A percentile compares a stretch with the other conserved stretches of the same genome.
Conservation (phyloP, 495 filamentous ascomycete genomes). For the Annulohypoxylon moriforme region DNA sequence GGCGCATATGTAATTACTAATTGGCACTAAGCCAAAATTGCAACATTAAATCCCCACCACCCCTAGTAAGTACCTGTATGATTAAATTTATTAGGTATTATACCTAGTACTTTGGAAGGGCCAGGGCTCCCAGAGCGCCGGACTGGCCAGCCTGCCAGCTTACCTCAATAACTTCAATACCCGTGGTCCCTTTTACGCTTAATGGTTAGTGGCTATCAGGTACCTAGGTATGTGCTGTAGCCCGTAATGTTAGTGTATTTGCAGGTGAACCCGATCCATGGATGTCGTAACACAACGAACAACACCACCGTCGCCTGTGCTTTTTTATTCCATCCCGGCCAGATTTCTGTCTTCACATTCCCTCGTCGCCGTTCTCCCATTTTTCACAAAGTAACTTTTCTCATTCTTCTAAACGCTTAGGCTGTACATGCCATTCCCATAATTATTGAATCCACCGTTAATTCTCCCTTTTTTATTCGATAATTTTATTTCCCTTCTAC, state of each 20-base stretch:
- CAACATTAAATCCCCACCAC: background rate
- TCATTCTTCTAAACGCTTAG: slow-evolving; percentile 1
- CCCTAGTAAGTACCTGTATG: slow-evolving; percentile 10
- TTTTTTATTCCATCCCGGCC: slow-evolving; percentile 34
- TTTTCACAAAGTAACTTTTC: slow-evolving; percentile 16
- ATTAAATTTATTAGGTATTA: slow-evolving; percentile 3
- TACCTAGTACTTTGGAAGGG: background rate
- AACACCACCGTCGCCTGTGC: slow-evolving; percentile 34
- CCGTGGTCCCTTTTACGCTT: no score
- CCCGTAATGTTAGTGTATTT: background rate
- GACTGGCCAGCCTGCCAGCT: slow-evolving; percentile 16
- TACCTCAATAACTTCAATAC: background rate
- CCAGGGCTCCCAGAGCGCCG: slow-evolving; percentile 36
- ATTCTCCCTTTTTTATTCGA: slow-evolving; percentile 31
- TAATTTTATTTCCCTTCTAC: slow-evolving; percentile 34
- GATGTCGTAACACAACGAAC: slow-evolving; percentile 44
- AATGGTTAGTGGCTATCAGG: background rate
- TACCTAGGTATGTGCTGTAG: background rate
- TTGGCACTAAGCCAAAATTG: slow-evolving; percentile 1
- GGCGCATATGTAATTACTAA: slow-evolving; percentile 19
- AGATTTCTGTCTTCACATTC: slow-evolving; percentile 40
- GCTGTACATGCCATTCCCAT: slow-evolving; percentile 3
- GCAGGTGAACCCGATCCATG: slow-evolving; percentile 26
- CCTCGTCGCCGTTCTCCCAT: slow-evolving; percentile 8
- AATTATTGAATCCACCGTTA: slow-evolving; percentile 11